phyloP scores from a whole-genome alignment of 2,329 filamentous ascomycete species.

The Fusarium phyllophilum region DNA sequence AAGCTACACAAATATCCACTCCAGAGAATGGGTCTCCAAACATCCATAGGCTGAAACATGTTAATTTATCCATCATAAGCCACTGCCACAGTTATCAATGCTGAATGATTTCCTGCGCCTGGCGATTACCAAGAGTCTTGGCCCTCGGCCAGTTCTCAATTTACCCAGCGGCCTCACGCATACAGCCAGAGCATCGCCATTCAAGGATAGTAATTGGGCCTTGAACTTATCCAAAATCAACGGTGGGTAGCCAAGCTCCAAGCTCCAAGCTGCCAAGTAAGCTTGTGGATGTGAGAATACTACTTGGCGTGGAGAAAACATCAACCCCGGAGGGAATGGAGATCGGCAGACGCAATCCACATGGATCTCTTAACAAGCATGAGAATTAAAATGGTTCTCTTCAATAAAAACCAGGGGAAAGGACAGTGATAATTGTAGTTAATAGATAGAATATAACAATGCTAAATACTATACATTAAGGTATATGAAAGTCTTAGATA shows the following conservation, averaged over 20 bases:
- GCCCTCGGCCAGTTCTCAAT: neutral
- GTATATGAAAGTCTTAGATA: rapidly evolving
- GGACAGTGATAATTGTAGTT: neutral
- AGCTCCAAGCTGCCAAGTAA: neutral
- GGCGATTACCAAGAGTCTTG: neutral
- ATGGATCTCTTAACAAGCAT: neutral
- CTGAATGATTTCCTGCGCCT: neutral
- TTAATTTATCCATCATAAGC: neutral
- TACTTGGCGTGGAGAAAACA: slow-evolving; percentile 7
- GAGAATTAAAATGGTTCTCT: neutral
- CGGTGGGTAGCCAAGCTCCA: neutral
- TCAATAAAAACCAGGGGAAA: rapidly evolving
- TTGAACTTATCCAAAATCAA: neutral
- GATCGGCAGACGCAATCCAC: neutral
- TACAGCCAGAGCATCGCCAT: neutral
- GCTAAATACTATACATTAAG: rapidly evolving
- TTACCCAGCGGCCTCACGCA: neutral
- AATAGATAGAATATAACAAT: neutral
- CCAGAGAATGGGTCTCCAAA: neutral
- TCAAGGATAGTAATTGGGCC: neutral
- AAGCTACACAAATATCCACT: too few species aligned
- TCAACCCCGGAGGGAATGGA: neutral
- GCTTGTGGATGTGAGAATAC: neutral
- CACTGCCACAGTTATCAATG: neutral
- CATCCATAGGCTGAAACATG: neutral